A percentile compares a stretch with the other conserved stretches of the same genome.
Evolutionary conservation across 116 monocot genomes (phyloP).

Genomic region (Cymodocea nodosa): DNA sequence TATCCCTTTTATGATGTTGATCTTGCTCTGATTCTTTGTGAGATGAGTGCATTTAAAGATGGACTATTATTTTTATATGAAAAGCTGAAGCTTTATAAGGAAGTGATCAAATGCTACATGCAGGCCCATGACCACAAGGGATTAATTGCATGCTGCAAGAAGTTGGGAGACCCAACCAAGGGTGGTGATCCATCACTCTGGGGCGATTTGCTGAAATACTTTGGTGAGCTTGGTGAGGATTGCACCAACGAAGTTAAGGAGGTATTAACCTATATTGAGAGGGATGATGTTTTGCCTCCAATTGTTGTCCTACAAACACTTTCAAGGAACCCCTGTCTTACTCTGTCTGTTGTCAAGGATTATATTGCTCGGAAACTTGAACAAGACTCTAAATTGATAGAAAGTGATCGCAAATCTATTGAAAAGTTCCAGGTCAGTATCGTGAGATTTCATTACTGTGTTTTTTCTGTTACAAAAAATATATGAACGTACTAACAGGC

Average conservation of each 20-base stretch:
- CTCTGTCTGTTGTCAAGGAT: slow-evolving; percentile 92
- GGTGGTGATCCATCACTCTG: slow-evolving; percentile 91
- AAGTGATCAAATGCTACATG: slow-evolving; percentile 90
- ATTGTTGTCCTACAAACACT: slow-evolving; percentile 82
- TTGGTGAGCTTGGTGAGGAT: slow-evolving; percentile 87
- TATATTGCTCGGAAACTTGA: slow-evolving; percentile 97
- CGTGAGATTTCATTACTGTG: background rate
- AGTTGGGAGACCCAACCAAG: slow-evolving; percentile 63
- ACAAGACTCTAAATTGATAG: slow-evolving; percentile 85
- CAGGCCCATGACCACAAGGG: slow-evolving; percentile 83
- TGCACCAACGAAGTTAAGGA: slow-evolving; percentile 97
- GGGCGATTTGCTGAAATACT: slow-evolving; percentile 83
- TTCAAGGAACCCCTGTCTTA: slow-evolving; percentile 71
- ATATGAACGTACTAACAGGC: too few relatives aligned
- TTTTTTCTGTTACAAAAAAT: too few relatives aligned
- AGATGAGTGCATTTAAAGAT: slow-evolving; percentile 76
- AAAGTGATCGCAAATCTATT: slow-evolving; percentile 75
- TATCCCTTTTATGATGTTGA: slow-evolving; percentile 83
- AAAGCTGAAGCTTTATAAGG: slow-evolving; percentile 92
- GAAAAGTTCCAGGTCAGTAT: slow-evolving; percentile 80
- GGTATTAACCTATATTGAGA: slow-evolving; percentile 83
- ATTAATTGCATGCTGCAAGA: slow-evolving; percentile 86
- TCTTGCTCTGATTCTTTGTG: slow-evolving; percentile 86
- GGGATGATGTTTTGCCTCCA: slow-evolving; percentile 85
- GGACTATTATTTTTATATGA: slow-evolving; percentile 86